Base-by-base conservation (phyloP, 176 grass and related monocot genomes). In the Aegilops bicornis region DNA sequence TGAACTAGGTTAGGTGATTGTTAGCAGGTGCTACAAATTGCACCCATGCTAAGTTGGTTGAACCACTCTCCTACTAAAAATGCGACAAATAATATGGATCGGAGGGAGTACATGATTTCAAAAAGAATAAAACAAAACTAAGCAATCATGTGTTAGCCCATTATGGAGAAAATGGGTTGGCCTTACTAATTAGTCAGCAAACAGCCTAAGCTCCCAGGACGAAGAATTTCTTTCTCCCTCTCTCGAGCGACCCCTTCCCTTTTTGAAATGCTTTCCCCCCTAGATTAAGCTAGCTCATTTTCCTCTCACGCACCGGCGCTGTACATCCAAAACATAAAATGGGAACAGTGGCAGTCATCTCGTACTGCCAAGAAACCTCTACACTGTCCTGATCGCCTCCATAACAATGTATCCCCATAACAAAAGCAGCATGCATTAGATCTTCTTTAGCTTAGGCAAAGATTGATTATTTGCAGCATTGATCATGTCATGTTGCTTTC, bases 291-390 rank as follows among this genome's bases (percentile, higher is more conserved):
- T 48, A 48, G 13, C 4, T 48, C 45, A 48, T 48, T 48, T 48
- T 15, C 45, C 45, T 48, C 45, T 15, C 45, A 15, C 5, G 45
- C 45, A 48, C 45, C 45, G 45, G 45, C 13, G 15, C 12, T 81
- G 69, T 75, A 66, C 78, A 87, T 2, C 22, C 56, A 75, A 16
- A 24, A 75, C 59, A 78, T 81, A 77, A 79, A 71, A 33, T 29
- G 5, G 47, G 37, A 62, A 76, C n/a, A 48, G 48, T 24, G 20
- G 33, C 72, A 70, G 64, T 59, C 80, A 83, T 73, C 37, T 58
- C 32, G 86, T 77, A 82, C 63, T 43, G 59, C 70, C 27, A 1
- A 14, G 64, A 36, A 70, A 52, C 60, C 36, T 63, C 20, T 27
- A 17, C 40, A 61, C 17, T 39, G 42, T 25, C 52, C 37, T 59